Evolutionary conservation across 495 filamentous ascomycete species (phyloP).

Genomic region (Penicillium soppii): DNA sequence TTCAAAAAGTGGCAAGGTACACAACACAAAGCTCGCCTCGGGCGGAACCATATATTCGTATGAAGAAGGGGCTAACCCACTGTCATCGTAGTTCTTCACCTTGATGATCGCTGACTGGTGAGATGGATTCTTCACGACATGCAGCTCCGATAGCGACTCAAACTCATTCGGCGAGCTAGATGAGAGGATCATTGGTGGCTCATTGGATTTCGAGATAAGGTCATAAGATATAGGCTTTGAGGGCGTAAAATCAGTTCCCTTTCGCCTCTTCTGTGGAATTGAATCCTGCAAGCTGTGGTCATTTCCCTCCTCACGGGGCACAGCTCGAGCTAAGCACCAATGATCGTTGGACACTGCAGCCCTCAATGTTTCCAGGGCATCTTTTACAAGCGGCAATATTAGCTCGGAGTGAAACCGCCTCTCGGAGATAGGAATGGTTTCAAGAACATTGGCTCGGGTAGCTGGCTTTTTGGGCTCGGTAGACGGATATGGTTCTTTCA

Average conservation of each 20-base stretch:
- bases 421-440: conserved; percentile 27
- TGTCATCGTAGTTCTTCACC: conserved; percentile 9
- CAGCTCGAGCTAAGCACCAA: conserved; percentile 45
- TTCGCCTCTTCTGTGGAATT: conserved; percentile 12
- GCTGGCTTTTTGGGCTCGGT: conserved; percentile 43
- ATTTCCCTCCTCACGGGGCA: conserved; percentile 3
- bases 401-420: conserved; percentile 27
- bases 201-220: not conserved
- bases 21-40: conserved; percentile 50
- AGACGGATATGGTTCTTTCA: conserved; percentile 33
- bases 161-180: conserved; percentile 31
- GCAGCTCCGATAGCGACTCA: conserved; percentile 27
- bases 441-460: conserved; percentile 38
- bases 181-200: conserved; percentile 36
- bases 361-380: conserved; percentile 30
- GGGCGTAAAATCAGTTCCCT: not conserved
- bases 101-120: conserved; percentile 21
- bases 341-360: not conserved
- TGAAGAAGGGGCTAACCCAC: not conserved
- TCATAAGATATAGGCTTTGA: not conserved
- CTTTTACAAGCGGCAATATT: conserved; percentile 29
- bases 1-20: conserved; percentile 28
- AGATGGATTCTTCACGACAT: conserved; percentile 39
- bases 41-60: conserved; percentile 47
- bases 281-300: conserved; percentile 8